Evolutionary conservation across 768 basidiomycete genomes (phyloP).

Genomic region (Xerocomellus chrysenteron): DNA sequence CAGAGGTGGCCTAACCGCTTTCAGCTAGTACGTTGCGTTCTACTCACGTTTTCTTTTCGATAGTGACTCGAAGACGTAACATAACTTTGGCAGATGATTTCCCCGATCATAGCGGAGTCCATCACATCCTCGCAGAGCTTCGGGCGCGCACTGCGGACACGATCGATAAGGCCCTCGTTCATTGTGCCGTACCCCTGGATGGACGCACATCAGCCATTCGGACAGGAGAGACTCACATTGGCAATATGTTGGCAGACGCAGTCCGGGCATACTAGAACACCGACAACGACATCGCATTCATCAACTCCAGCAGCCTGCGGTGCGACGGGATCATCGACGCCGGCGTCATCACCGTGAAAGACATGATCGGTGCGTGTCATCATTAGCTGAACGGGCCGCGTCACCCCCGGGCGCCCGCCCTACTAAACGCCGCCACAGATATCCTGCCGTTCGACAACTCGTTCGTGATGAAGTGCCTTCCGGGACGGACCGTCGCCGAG

Average conservation of each 20-base stretch:
- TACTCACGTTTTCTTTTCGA: not conserved
- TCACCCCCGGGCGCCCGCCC: too few species aligned
- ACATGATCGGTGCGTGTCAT: constrained; percentile 14
- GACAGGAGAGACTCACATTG: not conserved
- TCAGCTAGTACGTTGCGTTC: not conserved
- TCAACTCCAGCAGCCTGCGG: constrained; percentile 3
- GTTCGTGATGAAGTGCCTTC: constrained; percentile 5
- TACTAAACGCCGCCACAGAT: not conserved
- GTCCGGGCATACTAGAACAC: constrained; percentile 19
- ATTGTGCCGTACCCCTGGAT: constrained; percentile 2
- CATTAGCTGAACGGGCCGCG: not conserved
- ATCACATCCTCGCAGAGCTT: not conserved
- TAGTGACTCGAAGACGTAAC: constrained; percentile 8
- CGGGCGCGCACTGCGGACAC: not conserved
- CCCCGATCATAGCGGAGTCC: constrained; percentile 8
- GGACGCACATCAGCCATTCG: constrained; percentile 1
- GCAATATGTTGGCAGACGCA: constrained; percentile 12
- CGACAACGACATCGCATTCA: constrained; percentile 18
- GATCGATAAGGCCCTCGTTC: constrained; percentile 1
- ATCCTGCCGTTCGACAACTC: constrained; percentile 3
- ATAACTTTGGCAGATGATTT: not conserved
- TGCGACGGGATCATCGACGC: constrained; percentile 8
- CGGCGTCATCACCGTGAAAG: constrained; percentile 2
- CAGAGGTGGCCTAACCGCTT: constrained; percentile 4
- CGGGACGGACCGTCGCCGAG: not conserved